These are phyloP conservation scores for Bipolaris oryzae DNA, from an alignment of 2,329 filamentous ascomycete genomes.

Conservation along the genomic window DNA sequence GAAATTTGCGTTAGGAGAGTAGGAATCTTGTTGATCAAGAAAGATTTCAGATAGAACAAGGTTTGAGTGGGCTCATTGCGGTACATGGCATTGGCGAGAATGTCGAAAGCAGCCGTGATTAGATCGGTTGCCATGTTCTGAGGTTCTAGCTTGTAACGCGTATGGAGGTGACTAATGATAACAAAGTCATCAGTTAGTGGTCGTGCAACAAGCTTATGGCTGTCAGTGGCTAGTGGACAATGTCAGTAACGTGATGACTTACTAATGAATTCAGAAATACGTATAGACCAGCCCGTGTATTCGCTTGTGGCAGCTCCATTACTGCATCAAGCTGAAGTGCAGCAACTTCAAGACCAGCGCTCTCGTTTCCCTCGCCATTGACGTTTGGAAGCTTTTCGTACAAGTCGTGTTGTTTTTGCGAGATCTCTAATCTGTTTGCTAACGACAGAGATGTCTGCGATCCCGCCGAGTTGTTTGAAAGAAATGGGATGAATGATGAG, in stretches of 20 bases:
- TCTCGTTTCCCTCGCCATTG: conserved; percentile 49
- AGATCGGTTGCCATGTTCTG: conserved; percentile 80
- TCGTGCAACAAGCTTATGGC: conserved; percentile 73
- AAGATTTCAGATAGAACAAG: conserved; percentile 80
- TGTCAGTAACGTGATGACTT: conserved; percentile 38
- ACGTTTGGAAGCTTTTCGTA: conserved; percentile 52
- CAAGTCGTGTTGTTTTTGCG: conserved; percentile 51
- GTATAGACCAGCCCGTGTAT: conserved; percentile 82
- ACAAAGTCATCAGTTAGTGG: conserved; percentile 82
- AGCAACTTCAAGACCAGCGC: conserved; percentile 49
- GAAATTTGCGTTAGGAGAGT: conserved; percentile 64
- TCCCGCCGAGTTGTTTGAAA: conserved; percentile 61
- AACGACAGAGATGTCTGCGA: conserved; percentile 60
- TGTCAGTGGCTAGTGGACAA: conserved; percentile 38
- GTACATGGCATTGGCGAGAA: conserved; percentile 85
- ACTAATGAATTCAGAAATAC: conserved; percentile 84
- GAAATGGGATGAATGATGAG: conserved; percentile 44
- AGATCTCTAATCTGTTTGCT: conserved; percentile 48
- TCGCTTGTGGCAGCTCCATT: conserved; percentile 71
- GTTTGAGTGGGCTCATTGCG: conserved; percentile 65
- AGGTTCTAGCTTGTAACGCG: conserved; percentile 83
- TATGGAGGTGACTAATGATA: conserved; percentile 80
- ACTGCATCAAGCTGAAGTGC: conserved; percentile 61
- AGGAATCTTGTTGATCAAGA: conserved; percentile 77
- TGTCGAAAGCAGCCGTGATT: conserved; percentile 86